These are phyloP conservation scores for Stachybotrys elegans DNA, from an alignment of 2,329 filamentous ascomycete genomes.

Conservation along the genomic window DNA sequence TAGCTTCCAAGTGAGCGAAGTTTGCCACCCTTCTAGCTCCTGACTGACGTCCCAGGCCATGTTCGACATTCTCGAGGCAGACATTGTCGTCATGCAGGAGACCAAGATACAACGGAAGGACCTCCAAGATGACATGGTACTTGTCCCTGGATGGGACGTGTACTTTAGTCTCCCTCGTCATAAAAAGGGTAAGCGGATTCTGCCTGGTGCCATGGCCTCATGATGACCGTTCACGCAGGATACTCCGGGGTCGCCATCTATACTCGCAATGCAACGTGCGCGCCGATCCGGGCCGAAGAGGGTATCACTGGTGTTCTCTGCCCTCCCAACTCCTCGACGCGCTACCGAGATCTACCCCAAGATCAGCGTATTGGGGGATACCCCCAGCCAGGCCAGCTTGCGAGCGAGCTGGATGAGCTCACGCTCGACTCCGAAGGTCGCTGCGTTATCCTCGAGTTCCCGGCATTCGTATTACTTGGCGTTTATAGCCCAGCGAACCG, in stretches of 20 bases:
- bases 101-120: constrained; percentile 95
- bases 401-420: constrained; percentile 58
- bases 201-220: neutral
- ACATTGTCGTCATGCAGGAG: constrained; percentile 94
- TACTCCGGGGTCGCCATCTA: constrained; percentile 97
- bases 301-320: constrained; percentile 81
- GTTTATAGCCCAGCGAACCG: constrained; percentile 89
- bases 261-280: constrained; percentile 79
- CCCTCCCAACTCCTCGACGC: constrained; percentile 63
- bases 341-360: constrained; percentile 69
- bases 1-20: constrained; percentile 58
- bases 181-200: constrained; percentile 69
- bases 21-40: neutral
- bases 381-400: constrained; percentile 64
- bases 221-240: constrained; percentile 44
- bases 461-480: constrained; percentile 88
- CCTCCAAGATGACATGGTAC: constrained; percentile 88
- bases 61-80: constrained; percentile 89
- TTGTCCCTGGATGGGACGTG: constrained; percentile 92
- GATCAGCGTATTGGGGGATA: constrained; percentile 85
- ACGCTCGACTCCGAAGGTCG: constrained; percentile 86
- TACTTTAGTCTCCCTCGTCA: constrained; percentile 90
- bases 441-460: constrained; percentile 87
- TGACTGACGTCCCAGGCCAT: constrained; percentile 57
- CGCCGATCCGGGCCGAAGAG: constrained; percentile 86